Percentiles rank a stretch among this genome's conserved stretches.
phyloP scores from a whole-genome alignment of 2,329 filamentous ascomycete species.

The Ophiostoma australiae region DNA sequence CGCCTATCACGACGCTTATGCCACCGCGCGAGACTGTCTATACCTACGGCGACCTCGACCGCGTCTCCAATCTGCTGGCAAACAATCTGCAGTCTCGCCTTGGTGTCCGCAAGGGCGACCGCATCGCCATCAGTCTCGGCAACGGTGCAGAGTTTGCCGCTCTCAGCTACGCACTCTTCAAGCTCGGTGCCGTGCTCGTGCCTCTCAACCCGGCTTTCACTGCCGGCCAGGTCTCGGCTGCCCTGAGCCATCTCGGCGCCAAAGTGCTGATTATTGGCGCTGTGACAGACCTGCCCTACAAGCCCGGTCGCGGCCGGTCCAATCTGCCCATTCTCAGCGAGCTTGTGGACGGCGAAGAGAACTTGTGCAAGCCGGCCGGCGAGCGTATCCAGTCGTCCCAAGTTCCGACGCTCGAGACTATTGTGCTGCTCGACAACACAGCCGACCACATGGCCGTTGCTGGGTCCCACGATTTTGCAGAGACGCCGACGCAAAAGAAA shows the following conservation, averaged over 20 bases:
- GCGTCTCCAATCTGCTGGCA: constrained; percentile 70
- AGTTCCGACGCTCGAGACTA: constrained; percentile 63
- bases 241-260: constrained; percentile 68
- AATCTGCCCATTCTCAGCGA: constrained; percentile 46
- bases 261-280: constrained; percentile 76
- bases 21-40: constrained; percentile 53
- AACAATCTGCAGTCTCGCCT: constrained; percentile 57
- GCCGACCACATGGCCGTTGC: constrained; percentile 40
- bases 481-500: not conserved
- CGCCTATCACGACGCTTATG: constrained; percentile 1
- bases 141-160: constrained; percentile 81
- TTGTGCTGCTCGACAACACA: constrained; percentile 79
- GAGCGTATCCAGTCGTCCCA: constrained; percentile 39
- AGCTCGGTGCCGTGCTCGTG: constrained; percentile 90
- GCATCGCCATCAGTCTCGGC: constrained; percentile 80
- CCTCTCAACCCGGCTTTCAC: constrained; percentile 91
- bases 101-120: constrained; percentile 74
- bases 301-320: constrained; percentile 49
- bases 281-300: constrained; percentile 76
- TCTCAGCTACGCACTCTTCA: constrained; percentile 85
- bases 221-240: constrained; percentile 67
- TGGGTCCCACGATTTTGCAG: constrained; percentile 36
- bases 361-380: constrained; percentile 20
- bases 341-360: constrained; percentile 39
- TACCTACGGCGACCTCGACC: constrained; percentile 71